These are phyloP conservation scores for Heliamphora pulchella DNA, from an alignment of 179 eudicot genomes.

Conservation along the genomic window DNA sequence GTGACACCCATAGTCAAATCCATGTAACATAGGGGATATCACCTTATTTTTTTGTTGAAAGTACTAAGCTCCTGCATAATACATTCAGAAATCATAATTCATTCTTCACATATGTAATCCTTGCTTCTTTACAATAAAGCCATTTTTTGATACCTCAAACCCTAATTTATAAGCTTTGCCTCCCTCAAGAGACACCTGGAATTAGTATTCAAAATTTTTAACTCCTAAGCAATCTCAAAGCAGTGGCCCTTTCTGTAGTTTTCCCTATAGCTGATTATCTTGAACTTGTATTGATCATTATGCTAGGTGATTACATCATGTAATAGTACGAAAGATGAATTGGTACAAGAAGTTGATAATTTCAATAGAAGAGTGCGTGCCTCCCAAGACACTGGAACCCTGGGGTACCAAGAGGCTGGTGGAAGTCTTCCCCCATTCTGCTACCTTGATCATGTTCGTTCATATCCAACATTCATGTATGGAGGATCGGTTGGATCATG, in stretches of 20 bases:
- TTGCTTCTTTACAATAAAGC: background rate
- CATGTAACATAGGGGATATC: background rate
- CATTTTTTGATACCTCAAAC: background rate
- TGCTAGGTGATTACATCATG: constrained; percentile 82
- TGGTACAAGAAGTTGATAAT: constrained; percentile 68
- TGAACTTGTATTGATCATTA: background rate
- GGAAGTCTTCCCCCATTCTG: constrained; percentile 38
- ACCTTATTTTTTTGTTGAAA: background rate
- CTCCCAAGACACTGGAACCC: constrained; percentile 30
- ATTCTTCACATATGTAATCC: background rate
- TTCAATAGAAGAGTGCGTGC: constrained; percentile 44
- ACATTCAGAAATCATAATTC: background rate
- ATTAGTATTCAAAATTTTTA: background rate
- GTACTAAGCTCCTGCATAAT: background rate
- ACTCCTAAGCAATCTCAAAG: background rate
- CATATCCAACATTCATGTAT: constrained; percentile 79
- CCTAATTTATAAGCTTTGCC: background rate
- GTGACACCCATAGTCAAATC: too few relatives aligned
- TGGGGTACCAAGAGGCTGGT: constrained; percentile 27
- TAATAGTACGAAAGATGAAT: constrained; percentile 82
- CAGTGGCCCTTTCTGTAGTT: background rate
- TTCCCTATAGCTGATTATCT: background rate
- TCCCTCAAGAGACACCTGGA: background rate
- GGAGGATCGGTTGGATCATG: constrained; percentile 87
- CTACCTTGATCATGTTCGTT: constrained; percentile 69